Evolutionary conservation across 805 yeast species (phyloP).

Genomic region (Candida jianshihensis): DNA sequence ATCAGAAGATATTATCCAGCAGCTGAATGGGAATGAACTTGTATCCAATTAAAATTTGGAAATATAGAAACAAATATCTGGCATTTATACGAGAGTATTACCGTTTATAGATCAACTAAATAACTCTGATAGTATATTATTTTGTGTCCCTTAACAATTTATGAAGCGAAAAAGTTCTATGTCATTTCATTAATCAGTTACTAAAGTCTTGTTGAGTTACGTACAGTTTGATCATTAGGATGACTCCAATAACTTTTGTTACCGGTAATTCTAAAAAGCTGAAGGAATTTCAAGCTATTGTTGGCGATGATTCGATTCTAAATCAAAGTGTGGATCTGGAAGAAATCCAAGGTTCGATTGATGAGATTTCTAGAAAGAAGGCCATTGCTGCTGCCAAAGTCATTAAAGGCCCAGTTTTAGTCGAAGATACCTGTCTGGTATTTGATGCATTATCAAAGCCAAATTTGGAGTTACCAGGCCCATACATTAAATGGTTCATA

Average conservation of each 20-base stretch:
- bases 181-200: too few species aligned
- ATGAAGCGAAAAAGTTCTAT: too few species aligned
- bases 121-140: background rate
- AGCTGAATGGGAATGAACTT: slow-evolving; percentile 22
- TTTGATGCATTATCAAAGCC: slow-evolving; percentile 68
- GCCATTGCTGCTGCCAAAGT: slow-evolving; percentile 64
- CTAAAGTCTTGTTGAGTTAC: too few species aligned
- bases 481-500: slow-evolving; percentile 91
- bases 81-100: too few species aligned
- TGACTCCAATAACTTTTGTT: slow-evolving; percentile 50
- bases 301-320: slow-evolving; percentile 44
- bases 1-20: slow-evolving; percentile 13
- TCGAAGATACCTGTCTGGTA: slow-evolving; percentile 90
- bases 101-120: too few species aligned
- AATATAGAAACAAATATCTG: too few species aligned
- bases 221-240: too few species aligned
- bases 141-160: background rate
- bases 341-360: slow-evolving; percentile 85
- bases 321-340: slow-evolving; percentile 74
- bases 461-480: slow-evolving; percentile 71
- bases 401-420: slow-evolving; percentile 74
- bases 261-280: slow-evolving; percentile 89
- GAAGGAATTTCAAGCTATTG: slow-evolving; percentile 73
- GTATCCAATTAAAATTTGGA: background rate
- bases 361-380: slow-evolving; percentile 75